Base-by-base conservation (phyloP, 1,284 basidiomycete genomes). In the Trametes pubescens region DNA sequence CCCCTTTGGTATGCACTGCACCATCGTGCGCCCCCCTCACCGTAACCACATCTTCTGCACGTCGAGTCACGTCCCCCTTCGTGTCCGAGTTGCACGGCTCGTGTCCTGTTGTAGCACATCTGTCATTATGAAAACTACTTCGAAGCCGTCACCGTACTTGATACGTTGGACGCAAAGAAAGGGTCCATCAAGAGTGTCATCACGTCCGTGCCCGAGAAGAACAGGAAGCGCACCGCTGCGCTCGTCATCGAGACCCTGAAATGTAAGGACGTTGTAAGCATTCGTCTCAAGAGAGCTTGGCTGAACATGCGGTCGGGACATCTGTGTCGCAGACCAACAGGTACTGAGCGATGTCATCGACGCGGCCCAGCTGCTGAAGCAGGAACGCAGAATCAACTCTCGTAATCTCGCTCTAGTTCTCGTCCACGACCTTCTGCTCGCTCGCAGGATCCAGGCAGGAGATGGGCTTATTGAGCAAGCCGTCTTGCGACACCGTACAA, bases 211-310 rank as follows among this genome's bases (percentile, higher is more conserved):
- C 86, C 91, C 16, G 86, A 89, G 72, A 92, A 90, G 73, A 86
- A 89, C 71, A 86, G 93, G 73, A 95, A 93, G 76, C 84, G 92
- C 61, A 90, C 86, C 1, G 84, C 89, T 49, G 90, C 90, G 57
- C 85, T 96, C 37, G 87, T 96, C 38, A 95, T 97, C 57, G 93
- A 96, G 80, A 96, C 94, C 0, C 80, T 98, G 51, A 96, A 96
- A 84, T 96, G 95, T 96, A 77, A 81, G 91, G 51, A 16, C 10
- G 11, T 14, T n/a, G 35, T 16, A 38, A 38, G 24, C 10, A 1
- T 3, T n/a, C 16, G 22, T 26, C 22, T 10, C 6, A n/a, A 34
- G 11, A 2, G 26, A 22, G 40, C 26, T 14, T 21, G 18, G 18
- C 44, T 56, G n/a, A 65, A 62, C 57, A 34, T 57, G 16, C 26